These are phyloP conservation scores for Wickerhamiella shivajii DNA, from an alignment of 805 yeast genomes.

Conservation along the genomic window DNA sequence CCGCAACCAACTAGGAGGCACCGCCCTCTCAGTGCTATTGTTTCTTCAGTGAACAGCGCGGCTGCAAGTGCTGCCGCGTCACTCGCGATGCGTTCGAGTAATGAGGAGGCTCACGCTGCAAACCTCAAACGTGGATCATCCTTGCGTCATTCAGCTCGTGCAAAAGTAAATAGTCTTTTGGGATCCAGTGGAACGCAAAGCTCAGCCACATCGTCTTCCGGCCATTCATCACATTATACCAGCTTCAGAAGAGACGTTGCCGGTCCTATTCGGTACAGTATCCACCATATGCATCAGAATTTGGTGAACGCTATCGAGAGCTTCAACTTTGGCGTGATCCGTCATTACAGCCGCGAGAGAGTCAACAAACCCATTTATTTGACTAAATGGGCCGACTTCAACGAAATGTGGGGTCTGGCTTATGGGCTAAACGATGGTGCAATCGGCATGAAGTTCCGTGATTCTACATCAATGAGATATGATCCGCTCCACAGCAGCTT, in stretches of 20 bases:
- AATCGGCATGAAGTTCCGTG: slow-evolving; percentile 81
- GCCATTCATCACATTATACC: not conserved
- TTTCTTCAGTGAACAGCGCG: not conserved
- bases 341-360: not conserved
- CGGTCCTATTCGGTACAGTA: not conserved
- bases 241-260: slow-evolving; percentile 1
- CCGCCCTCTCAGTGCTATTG: too few relatives aligned
- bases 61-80: slow-evolving; percentile 3
- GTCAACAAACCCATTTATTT: slow-evolving; percentile 42
- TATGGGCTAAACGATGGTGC: slow-evolving; percentile 83
- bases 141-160: too few relatives aligned
- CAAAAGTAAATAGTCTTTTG: not conserved
- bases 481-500: slow-evolving; percentile 38
- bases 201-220: not conserved
- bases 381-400: slow-evolving; percentile 96
- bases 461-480: slow-evolving; percentile 62
- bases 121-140: slow-evolving; percentile 1
- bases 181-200: not conserved
- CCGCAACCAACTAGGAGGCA: too few relatives aligned
- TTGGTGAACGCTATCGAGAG: not conserved
- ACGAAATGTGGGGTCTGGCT: slow-evolving; percentile 89
- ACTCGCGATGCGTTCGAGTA: slow-evolving; percentile 1
- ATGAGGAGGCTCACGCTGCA: slow-evolving; percentile 4
- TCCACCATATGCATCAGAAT: not conserved
- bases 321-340: not conserved